Evolutionary conservation across 352 stramenopile species (phyloP), one percentile per base, ranked within the genome.

Genomic region (Phytopythium montanum): DNA sequence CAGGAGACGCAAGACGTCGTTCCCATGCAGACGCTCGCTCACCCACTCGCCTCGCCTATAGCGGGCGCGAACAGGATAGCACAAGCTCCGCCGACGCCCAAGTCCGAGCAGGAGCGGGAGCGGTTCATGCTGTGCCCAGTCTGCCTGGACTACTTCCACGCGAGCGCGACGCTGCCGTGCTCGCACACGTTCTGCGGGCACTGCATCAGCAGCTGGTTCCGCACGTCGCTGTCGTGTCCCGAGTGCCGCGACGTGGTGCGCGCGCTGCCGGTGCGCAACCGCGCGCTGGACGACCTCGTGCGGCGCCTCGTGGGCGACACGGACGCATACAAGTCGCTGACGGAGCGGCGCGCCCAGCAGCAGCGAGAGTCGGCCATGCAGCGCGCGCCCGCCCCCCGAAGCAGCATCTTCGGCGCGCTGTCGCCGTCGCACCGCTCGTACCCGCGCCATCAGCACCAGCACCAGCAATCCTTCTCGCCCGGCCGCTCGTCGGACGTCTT

Each of bases 121-220:
- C 77, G 77, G 26, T 69, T 88, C 26, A 88, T 95, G 78, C 70
- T 87, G 54, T 95, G 86, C 42, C 69, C 86, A 0, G 83, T 95
- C 41, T 95, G 86, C 65, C 72, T 93, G 31, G 85, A 95, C 55
- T 93, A 85, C 59, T 95, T 85, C 54, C 74, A 91, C 44, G 69
- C 75, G 29, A 90, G 81, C 60, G 81, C 79, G 39, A 95, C 86
- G 45, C 66, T 95, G 44, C 66, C 84, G 13, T 95, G 86, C 56
- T 95, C 86, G 4, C 86, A 95, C 57, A 93, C 86, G 9, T 95
- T 95, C 61, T 95, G 86, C 44, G 79, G 84, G 23, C 61, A 76
- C 54, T 95, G 86, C 49, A 76, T 95, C 60, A 85, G 73, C 54
- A 82, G 75, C 49, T 95, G 86, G 86, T 90, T 95, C 65, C 79